Evolutionary conservation across 108 stramenopile species (phyloP).

Genomic region (Stephanodiscus triporus): DNA sequence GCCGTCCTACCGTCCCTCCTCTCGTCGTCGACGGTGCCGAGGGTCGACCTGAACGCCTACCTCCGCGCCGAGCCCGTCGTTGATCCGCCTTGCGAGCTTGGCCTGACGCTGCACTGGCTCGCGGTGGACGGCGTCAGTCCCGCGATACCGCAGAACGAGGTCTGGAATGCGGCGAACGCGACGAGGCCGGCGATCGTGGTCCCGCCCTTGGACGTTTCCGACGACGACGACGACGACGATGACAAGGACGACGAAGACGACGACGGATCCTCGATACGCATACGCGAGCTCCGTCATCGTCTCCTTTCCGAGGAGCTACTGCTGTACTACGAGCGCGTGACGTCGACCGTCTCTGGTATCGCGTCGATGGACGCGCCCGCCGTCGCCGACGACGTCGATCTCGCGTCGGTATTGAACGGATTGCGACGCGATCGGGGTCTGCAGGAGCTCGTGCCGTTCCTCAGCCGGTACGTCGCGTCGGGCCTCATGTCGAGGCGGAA

Average conservation of each 20-base stretch:
- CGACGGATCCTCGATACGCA: conserved; percentile 46
- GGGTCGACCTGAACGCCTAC: conserved; percentile 73
- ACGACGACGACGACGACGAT: conserved; percentile 1
- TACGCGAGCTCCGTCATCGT: conserved; percentile 74
- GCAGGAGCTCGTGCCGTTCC: conserved; percentile 86
- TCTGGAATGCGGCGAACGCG: too few relatives aligned
- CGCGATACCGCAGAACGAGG: conserved; percentile 68
- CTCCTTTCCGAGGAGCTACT: conserved; percentile 83
- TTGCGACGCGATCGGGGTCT: conserved; percentile 65
- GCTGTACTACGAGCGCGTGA: conserved; percentile 77
- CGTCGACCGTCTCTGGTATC: conserved; percentile 58
- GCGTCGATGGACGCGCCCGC: conserved; percentile 14
- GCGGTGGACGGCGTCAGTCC: conserved; percentile 82
- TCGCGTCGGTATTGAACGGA: conserved; percentile 28
- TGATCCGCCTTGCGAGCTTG: conserved; percentile 78
- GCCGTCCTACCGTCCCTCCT: conserved; percentile 18
- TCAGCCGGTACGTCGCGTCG: conserved; percentile 61
- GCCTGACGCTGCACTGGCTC: conserved; percentile 79
- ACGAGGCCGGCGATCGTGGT: not conserved
- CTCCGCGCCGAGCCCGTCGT: conserved; percentile 58
- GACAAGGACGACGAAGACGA: not conserved
- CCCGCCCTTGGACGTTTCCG: not conserved
- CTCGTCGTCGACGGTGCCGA: conserved; percentile 29
- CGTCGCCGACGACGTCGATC: conserved; percentile 18
- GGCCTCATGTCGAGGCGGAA: conserved; percentile 61